Conservation (phyloP, 306 rosid species). For the Abrus pulchellus region DNA sequence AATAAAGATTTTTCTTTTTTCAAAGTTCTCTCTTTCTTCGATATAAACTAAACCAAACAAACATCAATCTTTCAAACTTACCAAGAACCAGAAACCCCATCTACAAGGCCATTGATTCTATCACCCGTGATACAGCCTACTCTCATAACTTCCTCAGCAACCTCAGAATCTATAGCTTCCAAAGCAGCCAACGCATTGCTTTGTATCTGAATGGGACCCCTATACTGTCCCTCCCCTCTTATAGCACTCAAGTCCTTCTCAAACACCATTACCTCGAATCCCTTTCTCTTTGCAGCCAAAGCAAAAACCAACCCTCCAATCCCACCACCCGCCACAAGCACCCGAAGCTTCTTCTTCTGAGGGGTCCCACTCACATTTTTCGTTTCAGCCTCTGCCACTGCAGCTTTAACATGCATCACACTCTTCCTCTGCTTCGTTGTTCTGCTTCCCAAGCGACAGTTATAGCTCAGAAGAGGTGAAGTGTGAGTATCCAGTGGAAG, state of each 20-base stretch:
- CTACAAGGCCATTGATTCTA: constrained; percentile 93
- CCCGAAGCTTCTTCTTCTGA: constrained; percentile 57
- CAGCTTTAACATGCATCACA: constrained; percentile 52
- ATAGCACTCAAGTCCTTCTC: constrained; percentile 89
- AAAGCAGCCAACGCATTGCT: constrained; percentile 99
- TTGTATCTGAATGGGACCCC: constrained; percentile 98
- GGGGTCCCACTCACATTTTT: constrained; percentile 22
- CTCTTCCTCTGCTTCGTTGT: constrained; percentile 52
- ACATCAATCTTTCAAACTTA: constrained; percentile 42
- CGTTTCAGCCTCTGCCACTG: constrained; percentile 54
- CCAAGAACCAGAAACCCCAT: constrained; percentile 96
- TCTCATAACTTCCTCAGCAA: constrained; percentile 92
- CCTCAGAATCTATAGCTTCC: constrained; percentile 93
- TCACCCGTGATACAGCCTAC: constrained; percentile 94
- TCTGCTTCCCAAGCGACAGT: constrained; percentile 49
- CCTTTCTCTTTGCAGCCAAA: constrained; percentile 84
- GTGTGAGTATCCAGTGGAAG: constrained; percentile 51
- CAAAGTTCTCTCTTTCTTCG: no score
- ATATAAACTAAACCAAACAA: no score
- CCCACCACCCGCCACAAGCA: constrained; percentile 90
- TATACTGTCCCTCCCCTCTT: constrained; percentile 92
- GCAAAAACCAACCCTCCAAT: constrained; percentile 91
- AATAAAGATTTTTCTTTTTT: no score
- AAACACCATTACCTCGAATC: constrained; percentile 84
- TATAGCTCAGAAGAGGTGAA: constrained; percentile 45